Base-by-base conservation (phyloP, 2,329 filamentous ascomycete species). In the Pestalotiopsis sp. region DNA sequence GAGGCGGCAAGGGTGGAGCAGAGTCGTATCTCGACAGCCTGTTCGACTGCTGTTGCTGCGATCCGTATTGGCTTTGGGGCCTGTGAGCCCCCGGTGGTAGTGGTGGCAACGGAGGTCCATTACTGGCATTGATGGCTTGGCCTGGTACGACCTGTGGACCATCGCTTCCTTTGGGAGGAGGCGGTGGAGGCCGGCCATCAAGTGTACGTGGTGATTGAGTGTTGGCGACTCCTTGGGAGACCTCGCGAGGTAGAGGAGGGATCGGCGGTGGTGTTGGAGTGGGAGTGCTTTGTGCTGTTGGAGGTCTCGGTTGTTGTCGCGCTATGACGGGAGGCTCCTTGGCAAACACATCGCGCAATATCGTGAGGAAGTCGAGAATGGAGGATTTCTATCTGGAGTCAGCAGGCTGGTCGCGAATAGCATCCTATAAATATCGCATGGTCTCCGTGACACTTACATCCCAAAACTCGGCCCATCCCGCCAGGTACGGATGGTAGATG, bases 401-500 rank as follows among this genome's bases (percentile, higher is more conserved):
- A 78, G 73, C 27, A 69, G 45, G 9, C 14, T 11, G n/a, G 1
- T 57, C n/a, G 25, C 13, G 4, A 57, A 17, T 23, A 63, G 27
- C 20, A 20, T 31, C 39, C 49, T 25, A n/a, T 25, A 3, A 12
- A 12, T 25, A 14, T 62, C 4, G n/a, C 11, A 11, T 36, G 60
- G 23, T 17, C 11, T 6, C 27, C 64, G 27, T 13, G 12, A 36
- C 63, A 89, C 92, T 83, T 80, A 97, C 93, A 88, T 97, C 93
- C 92, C 93, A 96, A 74, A 93, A 95, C 72, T 93, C 90, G 39
- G 87, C 84, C 96, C 96, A 99, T 71, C 94, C 91, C 39, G 94
- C 93, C 61, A 99, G 84, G 79, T 98, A 99, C 49, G 96, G 96
- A 79, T 99, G 96, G 79, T 98, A 99, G 71, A 98, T 89, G 78